Conservation (phyloP, 805 yeast species). For the Metschnikowia colocasiae region DNA sequence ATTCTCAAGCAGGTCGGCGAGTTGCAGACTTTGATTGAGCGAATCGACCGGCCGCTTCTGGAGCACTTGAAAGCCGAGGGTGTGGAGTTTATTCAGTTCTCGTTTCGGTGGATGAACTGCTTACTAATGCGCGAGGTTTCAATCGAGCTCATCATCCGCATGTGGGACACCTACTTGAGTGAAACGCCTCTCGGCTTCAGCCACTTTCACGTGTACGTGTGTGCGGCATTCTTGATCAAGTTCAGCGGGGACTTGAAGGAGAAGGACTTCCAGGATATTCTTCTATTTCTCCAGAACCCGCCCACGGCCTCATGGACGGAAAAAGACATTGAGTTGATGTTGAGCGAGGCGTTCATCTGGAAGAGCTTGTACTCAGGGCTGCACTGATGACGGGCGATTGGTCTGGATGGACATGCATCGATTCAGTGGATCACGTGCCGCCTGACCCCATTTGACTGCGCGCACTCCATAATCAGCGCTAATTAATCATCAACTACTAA, state of each 20-base stretch:
- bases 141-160: constrained; percentile 72
- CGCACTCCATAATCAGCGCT: neutral
- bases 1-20: constrained; percentile 86
- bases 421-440: neutral
- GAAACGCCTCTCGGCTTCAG: constrained; percentile 78
- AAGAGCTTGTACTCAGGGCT: constrained; percentile 66
- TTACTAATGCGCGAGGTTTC: constrained; percentile 89
- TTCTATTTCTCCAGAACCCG: constrained; percentile 85
- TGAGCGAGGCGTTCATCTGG: constrained; percentile 97
- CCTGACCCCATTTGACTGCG: too few relatives aligned
- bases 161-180: constrained; percentile 95
- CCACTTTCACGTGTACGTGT: constrained; percentile 92
- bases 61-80: constrained; percentile 75
- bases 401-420: too few relatives aligned
- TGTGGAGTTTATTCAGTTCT: constrained; percentile 91
- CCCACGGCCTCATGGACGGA: constrained; percentile 87
- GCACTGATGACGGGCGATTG: too few relatives aligned
- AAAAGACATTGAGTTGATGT: constrained; percentile 82
- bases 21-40: constrained; percentile 66
- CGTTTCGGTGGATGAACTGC: constrained; percentile 99
- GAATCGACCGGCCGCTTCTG: constrained; percentile 73
- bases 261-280: constrained; percentile 92
- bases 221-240: constrained; percentile 91
- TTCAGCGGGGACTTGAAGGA: constrained; percentile 75
- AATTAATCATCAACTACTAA: neutral